These are phyloP conservation scores for Rosa chinensis DNA, from an alignment of 306 rosid genomes.

Conservation along the genomic window DNA sequence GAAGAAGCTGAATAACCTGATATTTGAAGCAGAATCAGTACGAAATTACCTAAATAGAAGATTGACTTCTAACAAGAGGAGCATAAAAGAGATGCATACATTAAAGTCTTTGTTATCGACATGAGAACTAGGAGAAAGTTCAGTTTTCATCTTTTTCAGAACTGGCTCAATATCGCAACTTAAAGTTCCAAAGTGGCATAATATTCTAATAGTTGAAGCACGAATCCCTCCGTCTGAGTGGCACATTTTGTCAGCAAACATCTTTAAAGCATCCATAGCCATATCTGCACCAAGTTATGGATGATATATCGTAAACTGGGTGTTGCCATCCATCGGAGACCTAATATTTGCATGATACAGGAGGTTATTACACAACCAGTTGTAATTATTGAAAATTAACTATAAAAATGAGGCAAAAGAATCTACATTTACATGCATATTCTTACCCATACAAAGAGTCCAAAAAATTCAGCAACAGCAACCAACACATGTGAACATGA, in stretches of 20 bases:
- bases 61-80: constrained; percentile 18
- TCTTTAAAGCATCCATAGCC: constrained; percentile 38
- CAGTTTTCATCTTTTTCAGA: constrained; percentile 54
- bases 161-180: constrained; percentile 48
- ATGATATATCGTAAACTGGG: constrained; percentile 40
- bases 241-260: constrained; percentile 64
- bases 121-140: constrained; percentile 35
- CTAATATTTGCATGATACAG: constrained; percentile 36
- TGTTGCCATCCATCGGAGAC: constrained; percentile 44
- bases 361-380: constrained; percentile 10
- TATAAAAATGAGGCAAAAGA: constrained; percentile 3
- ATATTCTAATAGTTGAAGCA: constrained; percentile 68
- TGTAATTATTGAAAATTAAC: constrained; percentile 6
- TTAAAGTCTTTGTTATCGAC: constrained; percentile 34
- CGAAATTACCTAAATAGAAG: constrained; percentile 1
- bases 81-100: constrained; percentile 46
- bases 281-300: constrained; percentile 47
- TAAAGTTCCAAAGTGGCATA: constrained; percentile 53
- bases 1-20: constrained; percentile 72
- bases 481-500: constrained; percentile 60
- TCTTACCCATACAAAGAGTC: constrained; percentile 70
- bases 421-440: constrained; percentile 11
- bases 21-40: constrained; percentile 35
- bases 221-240: constrained; percentile 68
- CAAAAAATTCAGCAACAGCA: constrained; percentile 78